Conservation (phyloP, 1,284 basidiomycete genomes). For the Testicularia cyperi region DNA sequence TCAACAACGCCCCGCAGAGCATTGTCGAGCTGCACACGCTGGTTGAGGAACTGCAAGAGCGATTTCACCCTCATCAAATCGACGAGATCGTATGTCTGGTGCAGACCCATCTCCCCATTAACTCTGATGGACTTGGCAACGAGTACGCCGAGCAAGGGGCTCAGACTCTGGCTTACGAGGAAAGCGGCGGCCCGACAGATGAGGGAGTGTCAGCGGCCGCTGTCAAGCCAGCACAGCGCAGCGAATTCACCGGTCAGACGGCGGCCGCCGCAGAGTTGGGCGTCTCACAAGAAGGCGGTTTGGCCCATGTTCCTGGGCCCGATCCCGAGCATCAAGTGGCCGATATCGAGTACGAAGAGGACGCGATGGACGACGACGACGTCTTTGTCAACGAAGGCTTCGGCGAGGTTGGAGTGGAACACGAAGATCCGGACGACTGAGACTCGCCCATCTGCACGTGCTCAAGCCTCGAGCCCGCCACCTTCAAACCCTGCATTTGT, state of each 20-base stretch:
- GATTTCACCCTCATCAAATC: constrained; percentile 69
- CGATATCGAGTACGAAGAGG: constrained; percentile 50
- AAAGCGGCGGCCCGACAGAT: constrained; percentile 2
- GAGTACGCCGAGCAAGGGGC: constrained; percentile 21
- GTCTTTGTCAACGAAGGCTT: constrained; percentile 41
- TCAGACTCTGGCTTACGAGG: constrained; percentile 3
- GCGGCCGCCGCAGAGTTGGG: constrained; percentile 31
- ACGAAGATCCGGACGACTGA: constrained; percentile 58
- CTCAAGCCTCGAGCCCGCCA: too few species aligned
- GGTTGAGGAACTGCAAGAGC: constrained; percentile 83
- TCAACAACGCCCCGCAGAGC: constrained; percentile 79
- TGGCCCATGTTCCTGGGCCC: constrained; percentile 31
- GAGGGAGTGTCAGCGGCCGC: neutral
- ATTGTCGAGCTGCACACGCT: constrained; percentile 87
- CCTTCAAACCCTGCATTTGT: too few species aligned
- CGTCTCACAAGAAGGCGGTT: constrained; percentile 36
- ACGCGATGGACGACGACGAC: constrained; percentile 51
- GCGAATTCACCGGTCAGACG: constrained; percentile 21
- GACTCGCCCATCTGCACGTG: neutral
- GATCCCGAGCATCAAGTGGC: constrained; percentile 37
- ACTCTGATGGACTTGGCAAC: constrained; percentile 3
- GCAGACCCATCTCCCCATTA: constrained; percentile 61
- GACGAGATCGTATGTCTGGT: constrained; percentile 71
- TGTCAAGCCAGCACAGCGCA: constrained; percentile 6
- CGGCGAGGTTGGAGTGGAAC: constrained; percentile 47